phyloP scores from a whole-genome alignment of 106 monocot species.

The Vanilla planifolia region DNA sequence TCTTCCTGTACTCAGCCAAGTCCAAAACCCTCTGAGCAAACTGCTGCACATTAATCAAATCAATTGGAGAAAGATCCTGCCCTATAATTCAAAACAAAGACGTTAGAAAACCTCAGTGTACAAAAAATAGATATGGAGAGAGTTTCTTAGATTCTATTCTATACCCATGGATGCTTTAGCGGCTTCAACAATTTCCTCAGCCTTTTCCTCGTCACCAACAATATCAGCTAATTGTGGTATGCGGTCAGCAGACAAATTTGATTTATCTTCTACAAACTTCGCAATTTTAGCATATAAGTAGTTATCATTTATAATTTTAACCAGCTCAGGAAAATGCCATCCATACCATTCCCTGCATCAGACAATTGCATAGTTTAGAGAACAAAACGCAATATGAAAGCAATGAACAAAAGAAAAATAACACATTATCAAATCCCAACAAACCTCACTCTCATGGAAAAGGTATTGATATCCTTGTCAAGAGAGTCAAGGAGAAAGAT shows the following conservation, averaged over 20 bases:
- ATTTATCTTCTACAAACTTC: conserved; percentile 76
- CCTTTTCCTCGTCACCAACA: conserved; percentile 89
- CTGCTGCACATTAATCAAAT: conserved; percentile 81
- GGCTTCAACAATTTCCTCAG: conserved; percentile 92
- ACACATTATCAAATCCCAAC: conserved; percentile 5
- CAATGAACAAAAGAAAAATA: not conserved
- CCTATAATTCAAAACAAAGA: conserved; percentile 39
- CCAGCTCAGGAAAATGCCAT: conserved; percentile 92
- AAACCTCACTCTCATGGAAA: conserved; percentile 98
- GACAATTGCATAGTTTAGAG: not conserved
- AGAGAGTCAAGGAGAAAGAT: conserved; percentile 89
- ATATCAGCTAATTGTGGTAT: conserved; percentile 71
- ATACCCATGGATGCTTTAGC: conserved; percentile 99
- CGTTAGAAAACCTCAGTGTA: not conserved
- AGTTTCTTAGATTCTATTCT: no score
- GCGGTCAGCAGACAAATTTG: conserved; percentile 59
- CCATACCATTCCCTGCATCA: conserved; percentile 83
- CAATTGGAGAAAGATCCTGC: conserved; percentile 81
- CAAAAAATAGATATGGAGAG: no score
- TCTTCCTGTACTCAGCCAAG: conserved; percentile 79
- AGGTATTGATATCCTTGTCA: conserved; percentile 92
- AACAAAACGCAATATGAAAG: not conserved
- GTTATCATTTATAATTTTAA: conserved; percentile 90
- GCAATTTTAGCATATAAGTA: conserved; percentile 84
- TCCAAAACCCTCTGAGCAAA: conserved; percentile 83